Conservation (phyloP, 2,329 filamentous ascomycete genomes). For the Ophiostoma sp. region DNA sequence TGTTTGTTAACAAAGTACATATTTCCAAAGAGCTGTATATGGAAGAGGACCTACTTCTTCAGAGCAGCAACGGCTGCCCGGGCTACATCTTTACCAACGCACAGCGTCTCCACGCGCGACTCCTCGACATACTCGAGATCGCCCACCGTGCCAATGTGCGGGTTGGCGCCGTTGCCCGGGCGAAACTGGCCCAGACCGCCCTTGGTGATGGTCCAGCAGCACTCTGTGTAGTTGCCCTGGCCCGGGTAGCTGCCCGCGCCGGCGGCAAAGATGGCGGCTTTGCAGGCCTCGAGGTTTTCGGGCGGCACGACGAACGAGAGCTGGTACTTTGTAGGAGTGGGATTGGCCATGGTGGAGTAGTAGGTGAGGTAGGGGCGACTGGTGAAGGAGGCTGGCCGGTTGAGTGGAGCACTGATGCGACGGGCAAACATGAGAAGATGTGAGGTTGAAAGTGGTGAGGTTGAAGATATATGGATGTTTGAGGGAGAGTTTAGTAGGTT, state of each 20-base stretch:
- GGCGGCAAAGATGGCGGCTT: slow-evolving; percentile 57
- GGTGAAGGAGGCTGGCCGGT: neutral
- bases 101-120: slow-evolving; percentile 62
- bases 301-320: slow-evolving; percentile 22
- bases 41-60: slow-evolving; percentile 54
- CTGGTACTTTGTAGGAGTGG: slow-evolving; percentile 21
- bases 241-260: slow-evolving; percentile 56
- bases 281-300: slow-evolving; percentile 49
- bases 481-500: neutral
- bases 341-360: neutral
- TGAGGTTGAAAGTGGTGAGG: neutral
- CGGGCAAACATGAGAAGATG: neutral
- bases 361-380: too few species aligned
- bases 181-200: slow-evolving; percentile 65
- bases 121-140: slow-evolving; percentile 61
- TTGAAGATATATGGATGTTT: neutral
- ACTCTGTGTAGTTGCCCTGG: slow-evolving; percentile 55
- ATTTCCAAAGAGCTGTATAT: neutral
- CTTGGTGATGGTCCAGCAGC: slow-evolving; percentile 47
- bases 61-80: slow-evolving; percentile 61
- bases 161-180: slow-evolving; percentile 61
- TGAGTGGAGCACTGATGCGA: neutral
- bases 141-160: slow-evolving; percentile 57
- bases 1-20: slow-evolving; percentile 33
- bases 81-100: slow-evolving; percentile 58